These are phyloP conservation scores for Fusarium verrucosum DNA, from an alignment of 2,329 filamentous ascomycete genomes.

Conservation along the genomic window DNA sequence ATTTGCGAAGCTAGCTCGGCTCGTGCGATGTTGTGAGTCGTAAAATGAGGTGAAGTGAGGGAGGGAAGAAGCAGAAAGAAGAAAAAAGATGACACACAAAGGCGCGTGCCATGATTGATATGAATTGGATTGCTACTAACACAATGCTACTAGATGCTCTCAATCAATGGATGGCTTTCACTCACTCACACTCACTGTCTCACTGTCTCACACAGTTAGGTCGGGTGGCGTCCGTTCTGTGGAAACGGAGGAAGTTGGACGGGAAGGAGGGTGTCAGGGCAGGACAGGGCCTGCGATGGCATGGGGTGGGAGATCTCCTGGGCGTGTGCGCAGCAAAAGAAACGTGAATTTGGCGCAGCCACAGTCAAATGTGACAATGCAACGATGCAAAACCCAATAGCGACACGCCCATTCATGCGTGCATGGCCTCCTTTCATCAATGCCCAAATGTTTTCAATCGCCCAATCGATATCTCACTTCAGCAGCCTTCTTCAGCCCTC, in stretches of 20 bases:
- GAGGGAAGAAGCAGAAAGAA: conserved; percentile 3
- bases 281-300: too few relatives aligned
- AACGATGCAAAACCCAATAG: conserved; percentile 8
- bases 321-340: conserved; percentile 17
- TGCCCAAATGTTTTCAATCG: conserved; percentile 20
- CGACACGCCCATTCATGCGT: conserved; percentile 6
- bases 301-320: neutral
- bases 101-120: conserved; percentile 26
- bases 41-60: neutral
- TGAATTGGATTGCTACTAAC: conserved; percentile 24
- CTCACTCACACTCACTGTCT: conserved; percentile 2
- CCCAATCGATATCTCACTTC: conserved; percentile 11
- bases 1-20: conserved; percentile 16
- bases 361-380: conserved; percentile 28
- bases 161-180: conserved; percentile 12
- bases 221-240: conserved; percentile 24
- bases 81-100: conserved; percentile 5
- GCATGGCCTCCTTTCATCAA: conserved; percentile 6
- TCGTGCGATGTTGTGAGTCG: conserved; percentile 21
- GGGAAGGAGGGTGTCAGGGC: conserved; percentile 22
- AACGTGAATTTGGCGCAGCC: conserved; percentile 28
- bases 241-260: conserved; percentile 22
- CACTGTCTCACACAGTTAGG: conserved; percentile 2
- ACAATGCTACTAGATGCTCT: conserved; percentile 6
- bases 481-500: conserved; percentile 21